Percentiles rank a stretch among this genome's conserved stretches.
Conservation (phyloP, 139 green algal species). For the Spirogloea muscicola region DNA sequence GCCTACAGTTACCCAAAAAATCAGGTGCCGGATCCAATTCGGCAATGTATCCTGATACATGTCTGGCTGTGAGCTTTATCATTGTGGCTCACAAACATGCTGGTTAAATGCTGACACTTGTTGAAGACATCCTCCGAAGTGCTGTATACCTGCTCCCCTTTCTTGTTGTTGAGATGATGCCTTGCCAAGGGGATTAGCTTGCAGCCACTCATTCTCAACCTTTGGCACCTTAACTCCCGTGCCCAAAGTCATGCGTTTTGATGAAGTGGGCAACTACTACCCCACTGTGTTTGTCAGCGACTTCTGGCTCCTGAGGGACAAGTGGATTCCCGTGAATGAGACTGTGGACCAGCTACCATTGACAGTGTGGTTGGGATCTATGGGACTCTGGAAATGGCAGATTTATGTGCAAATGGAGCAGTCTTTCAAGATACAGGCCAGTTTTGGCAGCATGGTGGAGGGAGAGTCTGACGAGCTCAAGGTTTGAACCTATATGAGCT, state of each 20-base stretch:
- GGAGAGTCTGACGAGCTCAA: conserved; percentile 85
- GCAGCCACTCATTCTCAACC: neutral
- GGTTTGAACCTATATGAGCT: neutral
- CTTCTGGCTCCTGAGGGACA: conserved; percentile 74
- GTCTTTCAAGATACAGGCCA: conserved; percentile 74
- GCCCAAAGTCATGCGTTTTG: conserved; percentile 50
- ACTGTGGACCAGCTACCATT: conserved; percentile 64
- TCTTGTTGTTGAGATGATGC: neutral
- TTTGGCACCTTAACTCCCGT: neutral
- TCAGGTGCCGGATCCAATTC: conserved; percentile 8
- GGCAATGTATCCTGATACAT: conserved; percentile 9
- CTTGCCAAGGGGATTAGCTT: neutral
- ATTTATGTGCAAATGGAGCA: conserved; percentile 65
- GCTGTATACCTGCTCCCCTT: neutral
- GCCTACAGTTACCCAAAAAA: neutral
- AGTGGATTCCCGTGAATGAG: conserved; percentile 68
- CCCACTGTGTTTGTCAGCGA: conserved; percentile 70
- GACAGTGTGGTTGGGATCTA: conserved; percentile 58
- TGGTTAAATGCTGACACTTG: neutral
- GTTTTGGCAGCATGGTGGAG: conserved; percentile 59
- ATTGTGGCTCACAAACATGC: neutral
- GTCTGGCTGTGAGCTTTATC: too few relatives aligned
- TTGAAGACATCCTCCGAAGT: neutral
- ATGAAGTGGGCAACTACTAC: conserved; percentile 57
- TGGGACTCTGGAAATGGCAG: conserved; percentile 65